Conservation (phyloP, 2,329 filamentous ascomycete genomes). For the Fusarium bulbicola region DNA sequence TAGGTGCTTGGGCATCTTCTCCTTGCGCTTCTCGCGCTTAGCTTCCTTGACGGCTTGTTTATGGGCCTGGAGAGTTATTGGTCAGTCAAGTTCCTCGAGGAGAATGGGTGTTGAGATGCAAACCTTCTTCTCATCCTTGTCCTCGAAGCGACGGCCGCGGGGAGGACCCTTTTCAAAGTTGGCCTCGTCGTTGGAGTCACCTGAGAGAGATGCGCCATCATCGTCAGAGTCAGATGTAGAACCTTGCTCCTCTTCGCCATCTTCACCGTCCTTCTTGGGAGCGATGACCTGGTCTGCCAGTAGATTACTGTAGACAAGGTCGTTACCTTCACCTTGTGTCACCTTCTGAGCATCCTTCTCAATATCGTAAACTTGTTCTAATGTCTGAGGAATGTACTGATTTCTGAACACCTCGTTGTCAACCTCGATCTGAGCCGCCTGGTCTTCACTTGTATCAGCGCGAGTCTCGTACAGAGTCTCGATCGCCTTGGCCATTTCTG, state of each 20-base stretch:
- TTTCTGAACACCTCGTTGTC: slow-evolving; percentile 94
- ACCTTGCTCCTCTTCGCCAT: slow-evolving; percentile 48
- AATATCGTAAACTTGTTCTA: slow-evolving; percentile 96
- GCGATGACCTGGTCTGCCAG: slow-evolving; percentile 74
- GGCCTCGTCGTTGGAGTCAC: slow-evolving; percentile 59
- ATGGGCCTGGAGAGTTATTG: slow-evolving; percentile 60
- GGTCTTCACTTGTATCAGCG: slow-evolving; percentile 59
- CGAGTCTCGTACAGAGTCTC: slow-evolving; percentile 72
- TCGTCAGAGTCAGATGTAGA: slow-evolving; percentile 56
- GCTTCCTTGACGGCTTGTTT: slow-evolving; percentile 94
- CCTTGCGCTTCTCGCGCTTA: slow-evolving; percentile 90
- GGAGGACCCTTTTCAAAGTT: slow-evolving; percentile 73
- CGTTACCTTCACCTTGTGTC: slow-evolving; percentile 74
- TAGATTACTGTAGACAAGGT: slow-evolving; percentile 86
- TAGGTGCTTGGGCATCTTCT: slow-evolving; percentile 94
- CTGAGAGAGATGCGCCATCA: slow-evolving; percentile 58
- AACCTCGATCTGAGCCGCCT: slow-evolving; percentile 71
- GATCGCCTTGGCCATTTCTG: slow-evolving; percentile 68
- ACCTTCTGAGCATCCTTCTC: slow-evolving; percentile 88
- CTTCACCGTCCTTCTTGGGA: slow-evolving; percentile 49
- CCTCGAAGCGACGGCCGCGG: slow-evolving; percentile 84
- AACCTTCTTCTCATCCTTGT: slow-evolving; percentile 89
- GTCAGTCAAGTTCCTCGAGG: slow-evolving; percentile 34
- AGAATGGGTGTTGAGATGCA: slow-evolving; percentile 21
- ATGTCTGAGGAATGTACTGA: slow-evolving; percentile 94